Percentiles rank a stretch among this genome's conserved stretches.
Evolutionary conservation across 2,329 filamentous ascomycete species (phyloP).

Genomic region (Lizonia empirigonia): DNA sequence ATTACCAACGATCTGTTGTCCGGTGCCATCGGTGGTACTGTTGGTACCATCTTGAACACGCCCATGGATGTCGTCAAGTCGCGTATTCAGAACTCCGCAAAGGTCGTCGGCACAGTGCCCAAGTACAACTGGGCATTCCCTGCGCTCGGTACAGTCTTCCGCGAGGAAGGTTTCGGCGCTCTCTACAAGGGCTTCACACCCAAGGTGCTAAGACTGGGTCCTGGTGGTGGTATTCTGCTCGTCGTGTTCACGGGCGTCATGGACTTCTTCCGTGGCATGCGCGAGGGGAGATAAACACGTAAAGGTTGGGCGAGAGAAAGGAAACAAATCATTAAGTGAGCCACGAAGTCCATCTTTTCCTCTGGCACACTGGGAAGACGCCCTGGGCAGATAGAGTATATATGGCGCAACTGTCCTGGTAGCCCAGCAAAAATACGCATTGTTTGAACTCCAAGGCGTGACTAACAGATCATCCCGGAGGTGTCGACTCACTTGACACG

Average conservation of each 20-base stretch:
- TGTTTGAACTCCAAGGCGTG: background rate
- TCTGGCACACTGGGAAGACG: background rate
- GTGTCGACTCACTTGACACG: too few relatives aligned
- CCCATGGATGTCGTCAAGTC: slow-evolving; percentile 98
- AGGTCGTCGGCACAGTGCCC: slow-evolving; percentile 76
- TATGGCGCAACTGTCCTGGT: background rate
- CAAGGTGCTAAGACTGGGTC: slow-evolving; percentile 82
- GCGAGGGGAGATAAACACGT: slow-evolving; percentile 44
- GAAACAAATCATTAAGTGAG: background rate
- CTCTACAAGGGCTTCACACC: slow-evolving; percentile 98
- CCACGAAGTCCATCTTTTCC: background rate
- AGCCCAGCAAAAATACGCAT: background rate
- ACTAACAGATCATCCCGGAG: too few relatives aligned
- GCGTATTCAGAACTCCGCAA: slow-evolving; percentile 91
- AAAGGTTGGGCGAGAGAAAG: background rate
- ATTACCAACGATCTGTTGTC: slow-evolving; percentile 87
- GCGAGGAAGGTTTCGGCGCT: slow-evolving; percentile 89
- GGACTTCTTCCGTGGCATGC: slow-evolving; percentile 86
- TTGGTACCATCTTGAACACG: slow-evolving; percentile 91
- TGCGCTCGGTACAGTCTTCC: slow-evolving; percentile 81
- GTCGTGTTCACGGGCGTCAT: slow-evolving; percentile 87
- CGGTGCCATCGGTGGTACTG: slow-evolving; percentile 84
- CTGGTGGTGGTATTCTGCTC: slow-evolving; percentile 74
- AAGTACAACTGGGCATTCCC: slow-evolving; percentile 99
- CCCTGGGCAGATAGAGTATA: slow-evolving; percentile 3